These are phyloP conservation scores for Yamadazyma taylorii DNA, from an alignment of 1,139 yeast genomes.

Conservation along the genomic window DNA sequence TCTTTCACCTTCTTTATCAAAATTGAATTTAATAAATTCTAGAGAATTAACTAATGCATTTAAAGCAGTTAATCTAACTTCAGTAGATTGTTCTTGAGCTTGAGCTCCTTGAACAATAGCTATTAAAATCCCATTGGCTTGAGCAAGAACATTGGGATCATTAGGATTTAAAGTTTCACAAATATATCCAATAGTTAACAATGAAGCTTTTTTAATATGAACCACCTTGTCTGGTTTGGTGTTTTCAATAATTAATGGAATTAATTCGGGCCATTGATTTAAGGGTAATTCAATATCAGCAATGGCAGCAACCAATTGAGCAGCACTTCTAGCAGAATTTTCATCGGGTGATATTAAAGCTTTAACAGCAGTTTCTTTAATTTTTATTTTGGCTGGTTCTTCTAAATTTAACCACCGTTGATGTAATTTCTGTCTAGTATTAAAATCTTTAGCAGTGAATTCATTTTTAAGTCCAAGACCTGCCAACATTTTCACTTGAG, in stretches of 20 bases:
- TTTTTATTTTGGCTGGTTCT: conserved; percentile 52
- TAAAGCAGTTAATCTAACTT: conserved; percentile 85
- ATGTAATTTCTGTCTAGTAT: conserved; percentile 51
- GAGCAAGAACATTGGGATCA: conserved; percentile 75
- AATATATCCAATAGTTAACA: conserved; percentile 89
- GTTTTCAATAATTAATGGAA: conserved; percentile 79
- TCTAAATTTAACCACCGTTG: conserved; percentile 66
- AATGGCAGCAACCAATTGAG: conserved; percentile 93
- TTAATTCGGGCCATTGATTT: conserved; percentile 84
- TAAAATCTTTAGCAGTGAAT: conserved; percentile 71
- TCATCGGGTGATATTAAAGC: conserved; percentile 68
- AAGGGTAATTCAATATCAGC: conserved; percentile 93
- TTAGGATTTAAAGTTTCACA: conserved; percentile 93
- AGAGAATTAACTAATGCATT: conserved; percentile 89
- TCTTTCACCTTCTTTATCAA: conserved; percentile 91
- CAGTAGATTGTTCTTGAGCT: conserved; percentile 67
- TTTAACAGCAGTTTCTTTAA: conserved; percentile 65
- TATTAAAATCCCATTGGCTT: conserved; percentile 88
- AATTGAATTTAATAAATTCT: conserved; percentile 84
- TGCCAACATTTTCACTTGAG: conserved; percentile 91
- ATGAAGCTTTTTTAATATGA: conserved; percentile 80
- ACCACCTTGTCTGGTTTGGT: conserved; percentile 78
- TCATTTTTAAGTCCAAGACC: conserved; percentile 87
- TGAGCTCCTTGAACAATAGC: conserved; percentile 98
- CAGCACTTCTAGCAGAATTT: conserved; percentile 84